These are phyloP conservation scores for Artomyces pyxidatus DNA, from an alignment of 768 basidiomycete species.

Conservation along the genomic window DNA sequence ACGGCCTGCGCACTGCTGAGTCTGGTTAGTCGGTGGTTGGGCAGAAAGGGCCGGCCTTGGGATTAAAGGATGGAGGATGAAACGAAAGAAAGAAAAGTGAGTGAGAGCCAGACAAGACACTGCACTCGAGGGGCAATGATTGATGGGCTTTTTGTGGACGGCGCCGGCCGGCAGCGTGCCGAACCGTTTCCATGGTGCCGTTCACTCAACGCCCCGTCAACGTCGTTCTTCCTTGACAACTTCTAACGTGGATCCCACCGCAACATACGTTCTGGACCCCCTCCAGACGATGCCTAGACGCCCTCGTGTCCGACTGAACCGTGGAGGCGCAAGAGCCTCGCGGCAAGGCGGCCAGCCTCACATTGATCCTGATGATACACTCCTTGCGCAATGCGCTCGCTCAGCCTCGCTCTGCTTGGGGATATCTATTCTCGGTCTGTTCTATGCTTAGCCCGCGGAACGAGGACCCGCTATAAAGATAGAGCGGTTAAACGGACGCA, in stretches of 20 bases:
- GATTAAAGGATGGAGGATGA: not conserved
- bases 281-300: not conserved
- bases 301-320: not conserved
- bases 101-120: not conserved
- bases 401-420: too few relatives aligned
- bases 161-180: too few relatives aligned
- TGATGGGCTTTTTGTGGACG: not conserved
- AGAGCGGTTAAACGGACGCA: too few relatives aligned
- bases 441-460: too few relatives aligned
- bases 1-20: conserved; percentile 3
- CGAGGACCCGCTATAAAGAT: too few relatives aligned
- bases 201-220: conserved; percentile 1
- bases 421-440: too few relatives aligned
- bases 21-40: not conserved
- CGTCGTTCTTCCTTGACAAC: too few relatives aligned
- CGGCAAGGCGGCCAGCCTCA: too few relatives aligned
- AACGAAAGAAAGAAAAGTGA: conserved; percentile 2
- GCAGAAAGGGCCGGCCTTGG: conserved; percentile 3
- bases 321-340: too few relatives aligned
- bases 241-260: too few relatives aligned
- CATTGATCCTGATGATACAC: too few relatives aligned
- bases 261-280: conserved; percentile 6
- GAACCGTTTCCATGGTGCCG: not conserved
- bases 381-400: too few relatives aligned
- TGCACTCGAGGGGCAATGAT: not conserved